Conservation (phyloP, 345 rosid genomes). For the Combretum micranthum region DNA sequence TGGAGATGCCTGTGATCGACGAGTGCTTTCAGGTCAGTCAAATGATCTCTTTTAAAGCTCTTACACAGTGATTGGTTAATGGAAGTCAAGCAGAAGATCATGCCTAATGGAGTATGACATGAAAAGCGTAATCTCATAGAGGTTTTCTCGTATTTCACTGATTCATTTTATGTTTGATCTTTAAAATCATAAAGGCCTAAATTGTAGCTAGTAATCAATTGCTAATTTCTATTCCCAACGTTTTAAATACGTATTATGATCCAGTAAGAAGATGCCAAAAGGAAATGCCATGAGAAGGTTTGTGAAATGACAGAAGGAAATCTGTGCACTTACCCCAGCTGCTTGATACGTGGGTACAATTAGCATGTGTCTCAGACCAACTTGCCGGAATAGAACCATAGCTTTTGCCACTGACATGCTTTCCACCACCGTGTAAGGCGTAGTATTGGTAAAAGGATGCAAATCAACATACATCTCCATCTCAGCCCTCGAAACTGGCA, state of each 20-base stretch:
- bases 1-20: slow-evolving; percentile 46
- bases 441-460: slow-evolving; percentile 85
- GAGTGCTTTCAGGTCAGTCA: background rate
- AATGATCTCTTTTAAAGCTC: background rate
- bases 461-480: slow-evolving; percentile 86
- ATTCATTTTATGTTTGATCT: too few relatives aligned
- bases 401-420: slow-evolving; percentile 95
- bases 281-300: too few relatives aligned
- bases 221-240: too few relatives aligned
- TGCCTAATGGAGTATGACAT: too few relatives aligned
- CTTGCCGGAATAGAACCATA: slow-evolving; percentile 69
- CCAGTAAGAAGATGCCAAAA: too few relatives aligned
- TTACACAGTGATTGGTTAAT: background rate
- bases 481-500: slow-evolving; percentile 53
- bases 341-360: slow-evolving; percentile 68
- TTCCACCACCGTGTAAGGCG: slow-evolving; percentile 81
- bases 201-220: too few relatives aligned
- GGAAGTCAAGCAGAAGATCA: background rate
- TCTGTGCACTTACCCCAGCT: slow-evolving; percentile 48
- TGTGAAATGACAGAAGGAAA: background rate
- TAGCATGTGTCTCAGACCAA: slow-evolving; percentile 75
- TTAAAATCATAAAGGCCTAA: too few relatives aligned
- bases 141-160: too few relatives aligned
- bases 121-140: too few relatives aligned
- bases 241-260: too few relatives aligned